Base-by-base conservation (phyloP, 768 basidiomycete species). In the Lactarius deliciosus region DNA sequence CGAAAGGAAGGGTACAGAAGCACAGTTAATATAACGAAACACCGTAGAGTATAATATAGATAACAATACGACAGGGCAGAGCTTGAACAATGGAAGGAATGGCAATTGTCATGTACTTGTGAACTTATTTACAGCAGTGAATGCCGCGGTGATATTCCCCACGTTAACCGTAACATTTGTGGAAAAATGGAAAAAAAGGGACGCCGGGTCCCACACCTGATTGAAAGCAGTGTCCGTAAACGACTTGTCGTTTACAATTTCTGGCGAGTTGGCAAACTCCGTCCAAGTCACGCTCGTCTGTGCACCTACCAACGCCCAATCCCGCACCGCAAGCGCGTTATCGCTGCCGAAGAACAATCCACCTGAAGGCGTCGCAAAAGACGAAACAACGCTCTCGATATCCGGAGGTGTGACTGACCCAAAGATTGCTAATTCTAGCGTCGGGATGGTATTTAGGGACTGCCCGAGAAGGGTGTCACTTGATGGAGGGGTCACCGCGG, bases 361-460 rank as follows among this genome's bases (percentile, higher is more conserved):
- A 10, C 81, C 83, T 32, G 79, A 78, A 25, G 84, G 74, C 11
- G 79, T 80, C 10, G 82, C 77, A 65, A 88, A 83, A 9, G 85
- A 81, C 22, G 86, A 83, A 28, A 81, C 75, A 8, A 80, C 80
- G 40, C 77, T 81, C 41, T 70, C 69, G 34, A 86, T 73, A 71
- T 89, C 87, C 3, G 80, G 69, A 20, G 82, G 78, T 16, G 74
- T 71, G 30, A 89, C 73, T 16, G 81, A 76, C 7, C 87, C 88
- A 72, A 89, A 88, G n/a, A 89, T 71, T 1, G 86, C 86, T 4
- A 87, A 84, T 74, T 88, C 87, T 41, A 90, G 71, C 1, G 76
- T 67, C 28, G 86, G 88, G 55, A 89, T 76, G 1, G 76, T 72
- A 13, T 79, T 68, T n/a, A 87, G 70, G 3, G 79, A 76, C 60